Evolutionary conservation across 2,329 filamentous ascomycete species (phyloP).

Genomic region (Clonostachys chloroleuca): DNA sequence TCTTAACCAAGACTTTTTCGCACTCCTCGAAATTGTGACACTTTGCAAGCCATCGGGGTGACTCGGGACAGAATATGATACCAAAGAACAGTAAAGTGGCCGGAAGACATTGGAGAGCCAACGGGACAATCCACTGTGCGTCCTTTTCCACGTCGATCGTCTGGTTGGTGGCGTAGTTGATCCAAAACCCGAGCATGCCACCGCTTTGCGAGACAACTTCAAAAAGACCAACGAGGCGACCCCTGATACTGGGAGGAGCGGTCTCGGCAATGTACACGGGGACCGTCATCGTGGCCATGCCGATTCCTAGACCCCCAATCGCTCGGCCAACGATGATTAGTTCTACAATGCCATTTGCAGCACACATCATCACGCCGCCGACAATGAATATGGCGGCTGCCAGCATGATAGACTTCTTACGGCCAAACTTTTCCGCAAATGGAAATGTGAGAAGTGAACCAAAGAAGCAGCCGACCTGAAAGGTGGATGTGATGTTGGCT

Average conservation of each 20-base stretch:
- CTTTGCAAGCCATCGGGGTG: slow-evolving; percentile 36
- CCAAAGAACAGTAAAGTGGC: slow-evolving; percentile 22
- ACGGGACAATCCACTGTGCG: slow-evolving; percentile 33
- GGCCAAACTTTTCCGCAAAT: slow-evolving; percentile 32
- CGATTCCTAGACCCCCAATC: slow-evolving; percentile 44
- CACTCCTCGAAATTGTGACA: slow-evolving; percentile 17
- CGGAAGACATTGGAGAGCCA: slow-evolving; percentile 35
- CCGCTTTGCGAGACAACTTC: slow-evolving; percentile 47
- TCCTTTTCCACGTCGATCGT: slow-evolving; percentile 5
- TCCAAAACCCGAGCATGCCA: slow-evolving; percentile 41
- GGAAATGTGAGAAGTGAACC: slow-evolving; percentile 22
- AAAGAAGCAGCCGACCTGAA: slow-evolving; percentile 20
- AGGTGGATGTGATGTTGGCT: slow-evolving; percentile 15
- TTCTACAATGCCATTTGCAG: slow-evolving; percentile 33
- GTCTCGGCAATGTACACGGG: slow-evolving; percentile 55
- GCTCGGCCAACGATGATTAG: slow-evolving; percentile 53
- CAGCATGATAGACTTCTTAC: slow-evolving; percentile 26
- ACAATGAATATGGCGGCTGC: slow-evolving; percentile 41
- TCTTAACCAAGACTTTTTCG: slow-evolving; percentile 8
- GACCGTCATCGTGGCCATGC: slow-evolving; percentile 42
- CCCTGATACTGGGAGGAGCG: slow-evolving; percentile 45
- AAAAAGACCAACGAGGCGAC: slow-evolving; percentile 42
- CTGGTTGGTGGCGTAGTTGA: slow-evolving; percentile 13
- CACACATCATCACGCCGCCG: slow-evolving; percentile 46
- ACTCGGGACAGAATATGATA: slow-evolving; percentile 21